Percentiles rank a stretch among this genome's conserved stretches.
Conservation (phyloP, 495 filamentous ascomycete genomes). For the Hypomontagnella monticulosa region DNA sequence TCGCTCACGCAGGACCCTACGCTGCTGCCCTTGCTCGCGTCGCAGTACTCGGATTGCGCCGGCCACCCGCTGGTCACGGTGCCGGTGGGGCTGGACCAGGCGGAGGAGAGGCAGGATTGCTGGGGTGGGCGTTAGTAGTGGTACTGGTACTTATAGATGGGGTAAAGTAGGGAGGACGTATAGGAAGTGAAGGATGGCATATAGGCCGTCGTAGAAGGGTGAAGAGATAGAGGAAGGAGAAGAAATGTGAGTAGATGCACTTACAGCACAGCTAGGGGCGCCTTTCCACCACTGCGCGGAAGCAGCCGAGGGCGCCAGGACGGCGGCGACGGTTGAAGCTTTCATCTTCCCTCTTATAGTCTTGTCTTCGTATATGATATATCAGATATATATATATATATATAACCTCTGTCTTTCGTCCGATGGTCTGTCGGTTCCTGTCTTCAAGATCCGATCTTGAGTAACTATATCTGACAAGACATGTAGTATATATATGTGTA, state of each 20-base stretch:
- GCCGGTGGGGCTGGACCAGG: conserved; percentile 43
- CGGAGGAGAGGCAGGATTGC: conserved; percentile 57
- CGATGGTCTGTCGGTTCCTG: no score
- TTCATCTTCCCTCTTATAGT: conserved; percentile 35
- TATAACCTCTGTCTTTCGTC: not conserved
- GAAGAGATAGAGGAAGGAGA: not conserved
- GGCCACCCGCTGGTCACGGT: conserved; percentile 50
- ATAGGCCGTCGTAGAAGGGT: not conserved
- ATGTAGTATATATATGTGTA: conserved; percentile 2
- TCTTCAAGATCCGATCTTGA: not conserved
- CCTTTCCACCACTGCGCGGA: conserved; percentile 53
- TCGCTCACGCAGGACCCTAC: conserved; percentile 50
- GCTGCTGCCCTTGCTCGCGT: conserved; percentile 45
- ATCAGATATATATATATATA: not conserved
- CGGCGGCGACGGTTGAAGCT: conserved; percentile 26
- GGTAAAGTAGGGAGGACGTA: conserved; percentile 1
- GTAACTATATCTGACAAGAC: conserved; percentile 2
- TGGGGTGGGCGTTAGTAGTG: conserved; percentile 23
- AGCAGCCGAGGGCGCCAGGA: conserved; percentile 29
- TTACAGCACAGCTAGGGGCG: conserved; percentile 56
- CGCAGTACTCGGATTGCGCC: conserved; percentile 56
- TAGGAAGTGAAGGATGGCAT: not conserved
- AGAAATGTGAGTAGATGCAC: conserved; percentile 27
- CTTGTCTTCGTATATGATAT: conserved; percentile 4
- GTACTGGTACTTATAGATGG: not conserved